Evolutionary conservation across 345 rosid species (phyloP).

Genomic region (Corchorus olitorius): DNA sequence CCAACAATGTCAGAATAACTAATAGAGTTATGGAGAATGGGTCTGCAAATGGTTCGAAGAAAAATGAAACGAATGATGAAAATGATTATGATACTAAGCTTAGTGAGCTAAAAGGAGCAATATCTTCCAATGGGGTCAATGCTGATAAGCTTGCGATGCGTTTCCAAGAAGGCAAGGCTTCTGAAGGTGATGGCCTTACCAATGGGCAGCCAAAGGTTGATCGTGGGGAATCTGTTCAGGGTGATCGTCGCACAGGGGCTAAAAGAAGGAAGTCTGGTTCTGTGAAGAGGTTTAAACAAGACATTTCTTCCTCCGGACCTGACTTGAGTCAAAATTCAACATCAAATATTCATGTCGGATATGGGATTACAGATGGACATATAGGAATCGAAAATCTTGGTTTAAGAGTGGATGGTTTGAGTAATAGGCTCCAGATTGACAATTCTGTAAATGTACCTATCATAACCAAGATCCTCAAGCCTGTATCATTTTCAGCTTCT

Average conservation of each 20-base stretch:
- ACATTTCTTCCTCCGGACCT: slow-evolving; percentile 38
- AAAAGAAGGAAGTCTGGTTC: slow-evolving; percentile 90
- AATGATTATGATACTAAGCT: slow-evolving; percentile 85
- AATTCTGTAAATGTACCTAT: slow-evolving; percentile 41
- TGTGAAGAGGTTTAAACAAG: slow-evolving; percentile 93
- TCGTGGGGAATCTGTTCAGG: slow-evolving; percentile 47
- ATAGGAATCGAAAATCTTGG: slow-evolving; percentile 46
- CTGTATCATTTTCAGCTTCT: slow-evolving; percentile 69
- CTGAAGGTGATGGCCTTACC: slow-evolving; percentile 45
- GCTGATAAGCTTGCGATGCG: slow-evolving; percentile 46
- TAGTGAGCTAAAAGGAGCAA: slow-evolving; percentile 71
- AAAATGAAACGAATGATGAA: slow-evolving; percentile 45
- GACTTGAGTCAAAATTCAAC: slow-evolving; percentile 37
- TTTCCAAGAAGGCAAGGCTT: slow-evolving; percentile 47
- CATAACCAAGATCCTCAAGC: slow-evolving; percentile 70
- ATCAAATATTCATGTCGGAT: slow-evolving; percentile 41
- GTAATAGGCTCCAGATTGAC: slow-evolving; percentile 41
- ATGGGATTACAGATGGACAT: slow-evolving; percentile 44
- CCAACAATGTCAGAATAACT: slow-evolving; percentile 29
- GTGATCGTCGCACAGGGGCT: slow-evolving; percentile 70
- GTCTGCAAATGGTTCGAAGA: slow-evolving; percentile 37
- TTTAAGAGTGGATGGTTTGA: slow-evolving; percentile 34
- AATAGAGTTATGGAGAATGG: slow-evolving; percentile 51
- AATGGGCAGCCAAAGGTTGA: slow-evolving; percentile 55
- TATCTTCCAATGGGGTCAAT: slow-evolving; percentile 42